phyloP scores from a whole-genome alignment of 805 yeast species.

The Hanseniaspora meyeri region DNA sequence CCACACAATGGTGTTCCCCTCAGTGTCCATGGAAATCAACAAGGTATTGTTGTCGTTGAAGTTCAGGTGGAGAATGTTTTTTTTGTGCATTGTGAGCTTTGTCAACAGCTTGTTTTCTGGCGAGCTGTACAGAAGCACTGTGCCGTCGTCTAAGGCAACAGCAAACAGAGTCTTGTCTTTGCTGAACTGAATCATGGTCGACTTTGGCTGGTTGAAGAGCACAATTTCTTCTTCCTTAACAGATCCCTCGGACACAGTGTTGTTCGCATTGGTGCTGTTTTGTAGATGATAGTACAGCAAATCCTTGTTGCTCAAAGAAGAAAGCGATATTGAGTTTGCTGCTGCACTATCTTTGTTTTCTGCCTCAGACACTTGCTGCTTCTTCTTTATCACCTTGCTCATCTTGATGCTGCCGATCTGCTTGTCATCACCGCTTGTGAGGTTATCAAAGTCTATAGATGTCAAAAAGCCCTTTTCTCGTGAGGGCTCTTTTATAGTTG shows the following conservation, averaged over 20 bases:
- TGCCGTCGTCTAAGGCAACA: constrained; percentile 1
- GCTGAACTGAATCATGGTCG: constrained; percentile 1
- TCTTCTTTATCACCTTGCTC: constrained; percentile 9
- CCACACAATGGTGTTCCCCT: constrained; percentile 6
- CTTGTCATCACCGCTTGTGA: not conserved
- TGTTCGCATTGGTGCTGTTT: not conserved
- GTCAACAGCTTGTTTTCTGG: constrained; percentile 4
- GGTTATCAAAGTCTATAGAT: not conserved
- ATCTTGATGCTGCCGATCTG: constrained; percentile 2
- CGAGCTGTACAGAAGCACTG: not conserved
- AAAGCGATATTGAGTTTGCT: not conserved
- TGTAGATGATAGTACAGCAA: constrained; percentile 10
- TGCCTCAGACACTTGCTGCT: not conserved
- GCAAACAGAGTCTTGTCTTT: not conserved
- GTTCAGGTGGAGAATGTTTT: not conserved
- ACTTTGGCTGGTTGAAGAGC: constrained; percentile 8
- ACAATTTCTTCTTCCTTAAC: constrained; percentile 9
- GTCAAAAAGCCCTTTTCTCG: constrained; percentile 10
- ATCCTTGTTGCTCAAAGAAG: constrained; percentile 4
- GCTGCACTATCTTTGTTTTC: not conserved
- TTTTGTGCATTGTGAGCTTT: constrained; percentile 8
- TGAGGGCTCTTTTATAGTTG: constrained; percentile 1
- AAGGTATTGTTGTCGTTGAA: not conserved
- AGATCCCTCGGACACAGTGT: not conserved
- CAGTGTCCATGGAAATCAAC: not conserved